phyloP scores from a whole-genome alignment of 2,329 filamentous ascomycete species.

The Arthrobotrys musiformis region DNA sequence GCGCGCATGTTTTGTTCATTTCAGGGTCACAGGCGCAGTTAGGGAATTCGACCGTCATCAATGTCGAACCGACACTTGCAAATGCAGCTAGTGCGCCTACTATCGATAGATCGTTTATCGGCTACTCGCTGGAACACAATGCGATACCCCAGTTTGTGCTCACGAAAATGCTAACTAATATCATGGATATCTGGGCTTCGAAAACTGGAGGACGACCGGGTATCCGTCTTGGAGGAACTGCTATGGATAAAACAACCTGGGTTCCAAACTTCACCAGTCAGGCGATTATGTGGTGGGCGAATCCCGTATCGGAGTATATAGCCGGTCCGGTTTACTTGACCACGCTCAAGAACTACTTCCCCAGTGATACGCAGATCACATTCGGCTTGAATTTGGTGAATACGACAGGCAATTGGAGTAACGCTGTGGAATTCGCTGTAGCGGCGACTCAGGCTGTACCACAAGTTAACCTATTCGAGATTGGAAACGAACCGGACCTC shows the following conservation, averaged over 20 bases:
- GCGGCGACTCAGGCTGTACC: slow-evolving; percentile 25
- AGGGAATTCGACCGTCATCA: slow-evolving; percentile 6
- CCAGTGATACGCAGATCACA: slow-evolving; percentile 37
- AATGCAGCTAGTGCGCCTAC: slow-evolving; percentile 23
- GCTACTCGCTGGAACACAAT: slow-evolving; percentile 38
- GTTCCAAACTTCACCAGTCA: slow-evolving; percentile 3
- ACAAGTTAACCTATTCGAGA: slow-evolving; percentile 33
- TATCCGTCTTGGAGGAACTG: slow-evolving; percentile 42
- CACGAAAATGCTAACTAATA: slow-evolving; percentile 15
- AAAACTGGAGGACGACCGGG: slow-evolving; percentile 40
- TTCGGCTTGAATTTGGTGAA: slow-evolving; percentile 47
- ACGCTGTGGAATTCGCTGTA: slow-evolving; percentile 39
- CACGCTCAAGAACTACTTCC: slow-evolving; percentile 24
- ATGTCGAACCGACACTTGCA: slow-evolving; percentile 41
- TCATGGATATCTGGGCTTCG: slow-evolving; percentile 27
- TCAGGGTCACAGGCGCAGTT: slow-evolving; percentile 24
- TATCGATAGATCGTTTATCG: slow-evolving; percentile 44
- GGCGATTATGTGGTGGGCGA: not conserved
- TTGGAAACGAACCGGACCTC: slow-evolving; percentile 47
- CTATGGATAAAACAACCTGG: slow-evolving; percentile 36
- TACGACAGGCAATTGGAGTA: slow-evolving; percentile 31
- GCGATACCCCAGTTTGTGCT: slow-evolving; percentile 1
- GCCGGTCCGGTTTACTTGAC: slow-evolving; percentile 27
- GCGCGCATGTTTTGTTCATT: slow-evolving; percentile 12
- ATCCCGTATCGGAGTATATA: slow-evolving; percentile 1